phyloP scores from a whole-genome alignment of 176 grass and related monocot genomes.

The Oryza longistaminata region DNA sequence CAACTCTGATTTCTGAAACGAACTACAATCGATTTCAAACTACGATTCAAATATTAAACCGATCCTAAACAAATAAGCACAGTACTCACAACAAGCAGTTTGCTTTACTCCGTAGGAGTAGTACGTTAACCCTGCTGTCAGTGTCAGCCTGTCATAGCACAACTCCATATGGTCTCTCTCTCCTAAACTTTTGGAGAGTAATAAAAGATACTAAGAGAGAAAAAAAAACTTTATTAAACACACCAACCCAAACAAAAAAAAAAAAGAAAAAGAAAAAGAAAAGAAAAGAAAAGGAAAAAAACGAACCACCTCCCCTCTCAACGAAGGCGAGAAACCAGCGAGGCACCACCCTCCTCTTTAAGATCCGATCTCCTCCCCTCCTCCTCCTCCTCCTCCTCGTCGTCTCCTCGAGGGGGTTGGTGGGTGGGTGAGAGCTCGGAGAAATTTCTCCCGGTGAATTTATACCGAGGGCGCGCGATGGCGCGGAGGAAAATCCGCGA shows the following conservation, averaged over 20 bases:
- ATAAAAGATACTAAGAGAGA: not conserved
- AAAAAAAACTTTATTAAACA: not conserved
- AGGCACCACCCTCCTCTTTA: not conserved
- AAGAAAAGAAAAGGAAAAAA: not conserved
- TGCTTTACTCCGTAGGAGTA: not conserved
- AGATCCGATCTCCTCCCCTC: conserved; percentile 39
- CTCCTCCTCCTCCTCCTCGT: not conserved
- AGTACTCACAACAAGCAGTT: not conserved
- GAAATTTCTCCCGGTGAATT: not conserved
- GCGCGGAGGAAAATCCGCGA: not conserved
- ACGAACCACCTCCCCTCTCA: not conserved
- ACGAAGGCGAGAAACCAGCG: not conserved
- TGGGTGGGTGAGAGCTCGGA: not conserved
- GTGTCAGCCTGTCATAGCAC: too few relatives aligned
- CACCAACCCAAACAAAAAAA: not conserved
- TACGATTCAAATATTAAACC: too few relatives aligned
- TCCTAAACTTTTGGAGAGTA: not conserved
- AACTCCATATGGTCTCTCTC: not conserved
- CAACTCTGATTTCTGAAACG: too few relatives aligned
- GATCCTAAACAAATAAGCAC: too few relatives aligned
- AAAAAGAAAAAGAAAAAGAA: not conserved
- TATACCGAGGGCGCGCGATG: not conserved
- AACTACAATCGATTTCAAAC: too few relatives aligned
- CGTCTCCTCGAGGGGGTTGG: not conserved
- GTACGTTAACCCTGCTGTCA: not conserved